Evolutionary conservation across 1,284 basidiomycete species (phyloP), one percentile per base, ranked within the genome.

Genomic region (Moesziomyces antarcticus): DNA sequence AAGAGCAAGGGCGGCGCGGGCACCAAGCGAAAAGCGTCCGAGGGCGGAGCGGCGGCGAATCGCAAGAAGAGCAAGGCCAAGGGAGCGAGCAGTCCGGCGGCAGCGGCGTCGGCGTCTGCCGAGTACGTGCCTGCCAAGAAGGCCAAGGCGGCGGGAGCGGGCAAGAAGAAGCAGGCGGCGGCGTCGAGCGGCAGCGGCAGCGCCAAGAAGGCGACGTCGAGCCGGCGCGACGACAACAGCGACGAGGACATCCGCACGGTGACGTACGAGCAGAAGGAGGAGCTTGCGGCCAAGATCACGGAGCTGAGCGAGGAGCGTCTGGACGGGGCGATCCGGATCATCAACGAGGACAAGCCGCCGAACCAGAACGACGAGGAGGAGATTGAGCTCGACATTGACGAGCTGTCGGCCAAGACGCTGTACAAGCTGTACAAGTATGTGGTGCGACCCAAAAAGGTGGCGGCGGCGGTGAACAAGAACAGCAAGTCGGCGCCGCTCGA

Each of bases 321-420:
- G 56, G 82, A 84, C 45, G 80, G 80, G 14, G 82, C 82, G 46
- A 77, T 84, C 53, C 76, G 78, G 40, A 84, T 84, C 66, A 81
- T 84, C 58, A 80, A 80, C 54, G 82, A 84, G 60, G 82, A 84
- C 73, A 82, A 84, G 70, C 81, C 82, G 30, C 66, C 73, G 11
- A 78, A 68, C 47, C 61, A 78, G 52, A 70, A 76, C 46, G 79
- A 82, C 55, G 79, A 84, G 44, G 82, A 84, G 54, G 82, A 84
- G 70, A 84, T 84, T 45, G 82, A 84, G 72, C 74, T 84, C 16
- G 82, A 84, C 58, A 84, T 84, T 59, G 82, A 84, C 58, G 82
- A 82, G 63, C 67, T 84, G 22, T 77, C 74, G 20, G 77, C 82
- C 1, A 57, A 65, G 42, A 84, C 82, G 48, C 78, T 84, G 58